Evolutionary conservation across 164 flowering plant genomes (phyloP).

Genomic region (Hamamelis virginiana): DNA sequence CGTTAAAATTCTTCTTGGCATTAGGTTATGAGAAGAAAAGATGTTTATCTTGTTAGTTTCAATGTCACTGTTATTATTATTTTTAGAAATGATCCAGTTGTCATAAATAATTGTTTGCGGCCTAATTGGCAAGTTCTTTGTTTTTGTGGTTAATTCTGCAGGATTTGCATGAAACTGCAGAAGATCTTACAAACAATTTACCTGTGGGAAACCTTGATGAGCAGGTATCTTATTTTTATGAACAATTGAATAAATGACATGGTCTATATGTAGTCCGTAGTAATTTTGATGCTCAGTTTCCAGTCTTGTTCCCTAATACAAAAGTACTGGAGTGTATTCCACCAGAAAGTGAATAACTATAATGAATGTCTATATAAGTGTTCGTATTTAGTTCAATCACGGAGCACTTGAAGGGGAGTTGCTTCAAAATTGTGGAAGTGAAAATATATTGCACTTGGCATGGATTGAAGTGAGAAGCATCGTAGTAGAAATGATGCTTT

Average conservation of each 20-base stretch:
- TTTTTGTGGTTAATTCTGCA: constrained; percentile 2
- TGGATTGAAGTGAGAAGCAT: background rate
- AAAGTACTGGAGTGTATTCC: too few relatives aligned
- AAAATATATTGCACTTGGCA: background rate
- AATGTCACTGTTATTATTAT: too few relatives aligned
- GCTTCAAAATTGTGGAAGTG: background rate
- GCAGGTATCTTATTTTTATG: constrained; percentile 22
- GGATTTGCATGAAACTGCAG: constrained; percentile 27
- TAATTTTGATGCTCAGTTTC: background rate
- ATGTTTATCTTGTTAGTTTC: too few relatives aligned
- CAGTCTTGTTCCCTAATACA: background rate
- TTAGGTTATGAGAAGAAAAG: too few relatives aligned
- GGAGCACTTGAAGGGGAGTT: background rate
- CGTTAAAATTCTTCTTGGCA: too few relatives aligned
- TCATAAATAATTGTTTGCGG: too few relatives aligned
- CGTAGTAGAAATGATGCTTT: background rate
- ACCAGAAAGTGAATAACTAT: too few relatives aligned
- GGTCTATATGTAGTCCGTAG: background rate
- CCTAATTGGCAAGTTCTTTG: background rate
- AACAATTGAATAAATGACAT: background rate
- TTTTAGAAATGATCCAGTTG: too few relatives aligned
- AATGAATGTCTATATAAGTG: too few relatives aligned
- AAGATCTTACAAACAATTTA: constrained; percentile 20
- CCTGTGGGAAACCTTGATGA: constrained; percentile 33
- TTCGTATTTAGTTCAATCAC: too few relatives aligned